Percentiles rank a stretch among this genome's conserved stretches.
Conservation (phyloP, 805 yeast genomes). For the Candida germanica region DNA sequence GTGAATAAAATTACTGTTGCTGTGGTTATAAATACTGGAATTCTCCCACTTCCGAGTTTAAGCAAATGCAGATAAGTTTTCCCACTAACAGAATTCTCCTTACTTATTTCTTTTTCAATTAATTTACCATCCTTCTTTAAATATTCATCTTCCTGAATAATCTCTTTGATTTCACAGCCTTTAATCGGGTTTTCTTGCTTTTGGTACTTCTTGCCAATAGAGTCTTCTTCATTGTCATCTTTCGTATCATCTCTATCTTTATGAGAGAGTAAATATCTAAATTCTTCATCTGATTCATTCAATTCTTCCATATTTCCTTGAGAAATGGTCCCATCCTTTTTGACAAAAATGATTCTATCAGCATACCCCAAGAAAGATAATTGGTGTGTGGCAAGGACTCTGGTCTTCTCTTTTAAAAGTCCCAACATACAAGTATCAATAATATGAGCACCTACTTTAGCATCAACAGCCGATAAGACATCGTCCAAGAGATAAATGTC, state of each 20-base stretch:
- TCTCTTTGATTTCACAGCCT: not conserved
- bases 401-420: slow-evolving; percentile 25
- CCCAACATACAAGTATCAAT: slow-evolving; percentile 27
- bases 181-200: slow-evolving; percentile 1
- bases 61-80: slow-evolving; percentile 32
- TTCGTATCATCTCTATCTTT: slow-evolving; percentile 6
- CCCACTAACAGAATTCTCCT: slow-evolving; percentile 35
- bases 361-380: slow-evolving; percentile 30
- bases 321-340: slow-evolving; percentile 28
- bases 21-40: not conserved
- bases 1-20: not conserved
- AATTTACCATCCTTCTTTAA: slow-evolving; percentile 23
- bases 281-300: slow-evolving; percentile 19
- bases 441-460: slow-evolving; percentile 35
- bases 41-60: slow-evolving; percentile 31
- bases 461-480: slow-evolving; percentile 36
- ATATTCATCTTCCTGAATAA: slow-evolving; percentile 1
- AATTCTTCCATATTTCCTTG: slow-evolving; percentile 27
- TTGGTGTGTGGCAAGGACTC: slow-evolving; percentile 36
- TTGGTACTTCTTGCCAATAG: slow-evolving; percentile 1
- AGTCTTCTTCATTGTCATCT: not conserved
- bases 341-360: slow-evolving; percentile 20
- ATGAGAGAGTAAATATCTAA: slow-evolving; percentile 23
- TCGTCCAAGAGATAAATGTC: slow-evolving; percentile 32
- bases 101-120: slow-evolving; percentile 33